Evolutionary conservation across 495 filamentous ascomycete species (phyloP).

Genomic region (Physcia stellaris): DNA sequence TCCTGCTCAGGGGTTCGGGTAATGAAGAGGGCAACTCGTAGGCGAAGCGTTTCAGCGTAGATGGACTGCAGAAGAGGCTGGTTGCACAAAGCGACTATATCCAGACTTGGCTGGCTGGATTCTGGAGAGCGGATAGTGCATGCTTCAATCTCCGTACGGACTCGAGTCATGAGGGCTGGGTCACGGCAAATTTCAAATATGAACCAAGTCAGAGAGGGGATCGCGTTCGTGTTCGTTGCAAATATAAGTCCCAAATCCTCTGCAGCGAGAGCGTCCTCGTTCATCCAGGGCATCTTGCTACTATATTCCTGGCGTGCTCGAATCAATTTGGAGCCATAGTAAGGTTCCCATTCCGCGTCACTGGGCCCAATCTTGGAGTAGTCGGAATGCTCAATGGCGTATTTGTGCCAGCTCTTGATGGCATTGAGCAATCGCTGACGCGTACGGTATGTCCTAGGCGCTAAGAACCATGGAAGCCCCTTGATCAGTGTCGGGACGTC

Average conservation of each 20-base stretch:
- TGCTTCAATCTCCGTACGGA: neutral
- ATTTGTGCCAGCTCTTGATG: slow-evolving; percentile 9
- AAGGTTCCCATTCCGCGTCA: slow-evolving; percentile 1
- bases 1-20: slow-evolving; percentile 8
- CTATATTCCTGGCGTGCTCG: neutral
- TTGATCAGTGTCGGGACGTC: slow-evolving; percentile 1
- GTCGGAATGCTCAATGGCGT: slow-evolving; percentile 11
- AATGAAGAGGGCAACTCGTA: slow-evolving; percentile 20
- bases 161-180: neutral
- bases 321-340: slow-evolving; percentile 1
- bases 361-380: slow-evolving; percentile 2
- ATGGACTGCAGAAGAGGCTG: slow-evolving; percentile 26
- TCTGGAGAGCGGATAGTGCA: neutral
- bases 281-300: neutral
- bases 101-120: slow-evolving; percentile 4
- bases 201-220: neutral
- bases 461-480: slow-evolving; percentile 4
- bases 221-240: slow-evolving; percentile 1
- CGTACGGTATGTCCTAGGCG: neutral
- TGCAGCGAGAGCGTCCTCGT: neutral
- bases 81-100: slow-evolving; percentile 16
- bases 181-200: neutral
- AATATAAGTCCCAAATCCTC: slow-evolving; percentile 1
- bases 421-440: slow-evolving; percentile 2
- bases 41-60: slow-evolving; percentile 24